phyloP scores from a whole-genome alignment of 495 filamentous ascomycete species.

The Neurospora africana region DNA sequence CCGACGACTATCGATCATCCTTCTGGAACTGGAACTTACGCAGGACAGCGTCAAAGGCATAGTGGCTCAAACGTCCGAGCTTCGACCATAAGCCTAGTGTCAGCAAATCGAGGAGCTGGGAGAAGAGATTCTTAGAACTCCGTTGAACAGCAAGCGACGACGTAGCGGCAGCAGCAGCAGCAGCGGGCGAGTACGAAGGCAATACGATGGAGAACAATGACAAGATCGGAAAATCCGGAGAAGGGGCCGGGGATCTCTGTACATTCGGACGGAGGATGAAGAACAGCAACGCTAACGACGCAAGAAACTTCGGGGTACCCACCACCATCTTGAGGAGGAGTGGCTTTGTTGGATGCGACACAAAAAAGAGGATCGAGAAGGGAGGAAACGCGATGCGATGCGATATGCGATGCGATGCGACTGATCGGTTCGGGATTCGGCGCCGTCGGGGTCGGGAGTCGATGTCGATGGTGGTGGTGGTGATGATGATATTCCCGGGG shows the following conservation, averaged over 20 bases:
- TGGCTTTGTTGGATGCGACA: not conserved
- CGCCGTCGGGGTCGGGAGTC: not conserved
- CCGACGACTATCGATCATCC: not conserved
- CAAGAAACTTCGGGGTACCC: slow-evolving; percentile 14
- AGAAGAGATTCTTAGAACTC: slow-evolving; percentile 22
- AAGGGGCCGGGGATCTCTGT: not conserved
- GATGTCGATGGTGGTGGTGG: not conserved
- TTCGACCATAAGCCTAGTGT: slow-evolving; percentile 54
- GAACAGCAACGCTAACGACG: slow-evolving; percentile 2
- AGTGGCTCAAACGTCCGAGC: slow-evolving; percentile 88
- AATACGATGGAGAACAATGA: not conserved
- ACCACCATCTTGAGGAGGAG: slow-evolving; percentile 34
- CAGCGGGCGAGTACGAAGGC: not conserved
- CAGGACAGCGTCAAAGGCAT: slow-evolving; percentile 92
- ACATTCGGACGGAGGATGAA: not conserved
- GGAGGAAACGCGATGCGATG: not conserved
- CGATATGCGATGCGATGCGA: not conserved
- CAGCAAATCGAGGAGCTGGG: slow-evolving; percentile 50
- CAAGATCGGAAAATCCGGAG: not conserved
- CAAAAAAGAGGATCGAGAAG: not conserved
- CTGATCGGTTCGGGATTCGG: not conserved
- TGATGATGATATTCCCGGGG: not conserved
- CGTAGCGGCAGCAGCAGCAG: not conserved
- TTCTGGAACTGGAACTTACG: slow-evolving; percentile 39
- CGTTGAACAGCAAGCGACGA: slow-evolving; percentile 10